These are phyloP conservation scores for Erodium trifolium DNA, from an alignment of 441 rosid genomes.

Conservation along the genomic window DNA sequence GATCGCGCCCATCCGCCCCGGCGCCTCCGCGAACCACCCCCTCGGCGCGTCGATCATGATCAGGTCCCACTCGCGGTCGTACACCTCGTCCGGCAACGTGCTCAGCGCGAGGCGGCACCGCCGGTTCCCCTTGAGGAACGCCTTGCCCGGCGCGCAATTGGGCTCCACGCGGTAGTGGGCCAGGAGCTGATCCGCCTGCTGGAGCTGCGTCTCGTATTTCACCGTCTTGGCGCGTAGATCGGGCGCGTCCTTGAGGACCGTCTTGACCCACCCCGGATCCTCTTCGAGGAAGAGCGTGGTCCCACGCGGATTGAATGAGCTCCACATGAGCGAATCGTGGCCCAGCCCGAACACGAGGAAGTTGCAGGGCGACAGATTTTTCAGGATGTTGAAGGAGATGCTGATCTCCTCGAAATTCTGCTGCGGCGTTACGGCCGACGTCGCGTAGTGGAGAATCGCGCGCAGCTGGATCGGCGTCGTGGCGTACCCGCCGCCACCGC, in stretches of 20 bases:
- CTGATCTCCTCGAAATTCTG: conserved; percentile 53
- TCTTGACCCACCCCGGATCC: conserved; percentile 65
- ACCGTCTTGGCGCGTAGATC: conserved; percentile 49
- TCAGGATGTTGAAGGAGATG: conserved; percentile 59
- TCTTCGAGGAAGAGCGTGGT: conserved; percentile 74
- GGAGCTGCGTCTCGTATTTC: conserved; percentile 57
- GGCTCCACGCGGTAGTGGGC: conserved; percentile 39
- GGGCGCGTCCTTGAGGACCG: conserved; percentile 43
- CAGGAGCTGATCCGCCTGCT: conserved; percentile 47
- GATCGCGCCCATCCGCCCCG: conserved; percentile 67
- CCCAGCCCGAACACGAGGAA: conserved; percentile 87
- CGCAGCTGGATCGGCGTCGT: conserved; percentile 56
- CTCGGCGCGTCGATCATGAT: conserved; percentile 70
- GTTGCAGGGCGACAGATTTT: conserved; percentile 49
- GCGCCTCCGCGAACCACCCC: conserved; percentile 53
- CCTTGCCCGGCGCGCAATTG: conserved; percentile 37
- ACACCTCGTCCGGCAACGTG: conserved; percentile 43
- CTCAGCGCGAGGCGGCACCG: conserved; percentile 52
- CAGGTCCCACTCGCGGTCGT: conserved; percentile 55
- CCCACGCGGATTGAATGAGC: conserved; percentile 64
- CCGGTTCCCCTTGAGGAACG: conserved; percentile 37
- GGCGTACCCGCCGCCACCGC: conserved; percentile 26
- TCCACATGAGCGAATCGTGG: conserved; percentile 87
- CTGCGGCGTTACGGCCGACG: conserved; percentile 55
- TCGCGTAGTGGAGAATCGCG: conserved; percentile 85